A percentile compares a stretch with the other conserved stretches of the same genome.
Evolutionary conservation across 768 basidiomycete genomes (phyloP).

Genomic region (Sarcodon aspratus): DNA sequence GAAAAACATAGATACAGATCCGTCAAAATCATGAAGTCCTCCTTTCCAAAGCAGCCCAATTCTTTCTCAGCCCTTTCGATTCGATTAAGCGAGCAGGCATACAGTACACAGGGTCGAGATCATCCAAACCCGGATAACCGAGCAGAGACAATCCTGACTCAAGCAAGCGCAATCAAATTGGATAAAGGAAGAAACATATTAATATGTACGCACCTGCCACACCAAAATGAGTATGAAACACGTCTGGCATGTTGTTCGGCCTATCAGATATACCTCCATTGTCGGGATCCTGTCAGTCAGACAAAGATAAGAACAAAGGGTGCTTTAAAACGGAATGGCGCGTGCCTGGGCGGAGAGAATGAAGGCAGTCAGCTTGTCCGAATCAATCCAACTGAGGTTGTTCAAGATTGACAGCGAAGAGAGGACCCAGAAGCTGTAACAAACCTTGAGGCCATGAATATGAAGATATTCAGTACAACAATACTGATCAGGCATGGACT

Average conservation of each 20-base stretch:
- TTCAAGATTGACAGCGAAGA: constrained; percentile 79
- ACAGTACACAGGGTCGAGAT: constrained; percentile 92
- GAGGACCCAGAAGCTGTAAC: constrained; percentile 96
- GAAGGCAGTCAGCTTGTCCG: constrained; percentile 64
- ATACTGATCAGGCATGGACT: constrained; percentile 15
- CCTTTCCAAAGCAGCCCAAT: constrained; percentile 46
- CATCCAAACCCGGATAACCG: constrained; percentile 74
- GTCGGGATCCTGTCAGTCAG: constrained; percentile 59
- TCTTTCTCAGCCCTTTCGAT: constrained; percentile 54
- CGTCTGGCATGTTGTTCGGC: constrained; percentile 88
- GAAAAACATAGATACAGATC: no score
- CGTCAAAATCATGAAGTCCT: constrained; percentile 4
- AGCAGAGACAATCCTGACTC: constrained; percentile 70
- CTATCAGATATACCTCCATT: constrained; percentile 90
- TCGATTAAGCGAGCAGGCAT: constrained; percentile 80
- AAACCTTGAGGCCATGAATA: constrained; percentile 52
- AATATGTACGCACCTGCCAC: constrained; percentile 48
- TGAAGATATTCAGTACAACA: not conserved
- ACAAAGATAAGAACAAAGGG: not conserved
- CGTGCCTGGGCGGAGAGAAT: constrained; percentile 81
- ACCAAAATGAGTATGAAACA: constrained; percentile 95
- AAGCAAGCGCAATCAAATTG: not conserved
- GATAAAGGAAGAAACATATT: not conserved
- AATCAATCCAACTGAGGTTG: constrained; percentile 81
- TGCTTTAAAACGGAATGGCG: not conserved